Conservation (phyloP, 805 yeast species). For the Zygotorulaspora danielsina region DNA sequence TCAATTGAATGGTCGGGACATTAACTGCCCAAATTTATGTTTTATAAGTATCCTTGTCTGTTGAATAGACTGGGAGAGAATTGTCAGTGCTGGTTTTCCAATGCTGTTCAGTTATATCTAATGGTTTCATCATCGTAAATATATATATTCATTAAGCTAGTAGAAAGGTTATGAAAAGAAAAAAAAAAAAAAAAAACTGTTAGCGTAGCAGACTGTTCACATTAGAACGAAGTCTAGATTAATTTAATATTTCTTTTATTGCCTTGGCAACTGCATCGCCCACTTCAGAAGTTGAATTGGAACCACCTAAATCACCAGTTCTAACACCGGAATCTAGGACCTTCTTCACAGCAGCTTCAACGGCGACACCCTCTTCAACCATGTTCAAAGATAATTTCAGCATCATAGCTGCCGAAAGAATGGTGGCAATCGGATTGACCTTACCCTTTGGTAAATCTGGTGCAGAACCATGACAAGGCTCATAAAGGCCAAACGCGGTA, state of each 20-base stretch:
- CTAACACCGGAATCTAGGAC: conserved; percentile 81
- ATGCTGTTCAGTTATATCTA: not conserved
- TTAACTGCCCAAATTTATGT: too few relatives aligned
- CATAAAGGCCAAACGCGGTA: conserved; percentile 91
- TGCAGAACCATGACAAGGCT: conserved; percentile 98
- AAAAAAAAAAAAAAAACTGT: too few relatives aligned
- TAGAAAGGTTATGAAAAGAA: conserved; percentile 1
- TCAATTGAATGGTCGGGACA: conserved; percentile 98
- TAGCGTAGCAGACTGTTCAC: too few relatives aligned
- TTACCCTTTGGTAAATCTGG: conserved; percentile 85
- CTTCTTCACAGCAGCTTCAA: conserved; percentile 80
- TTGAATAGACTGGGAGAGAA: too few relatives aligned
- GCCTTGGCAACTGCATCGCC: conserved; percentile 88
- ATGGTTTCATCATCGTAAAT: conserved; percentile 5
- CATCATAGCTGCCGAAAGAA: conserved; percentile 97
- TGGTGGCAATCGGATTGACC: conserved; percentile 94
- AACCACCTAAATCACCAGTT: conserved; percentile 89
- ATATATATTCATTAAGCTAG: conserved; percentile 9
- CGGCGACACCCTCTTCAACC: conserved; percentile 77
- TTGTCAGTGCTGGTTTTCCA: too few relatives aligned
- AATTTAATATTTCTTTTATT: conserved; percentile 51
- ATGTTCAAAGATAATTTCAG: conserved; percentile 81
- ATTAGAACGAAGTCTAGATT: too few relatives aligned
- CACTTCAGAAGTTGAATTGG: conserved; percentile 79
- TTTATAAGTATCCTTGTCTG: too few relatives aligned